Conservation (phyloP, 108 stramenopile species). For the Cyclotella atomus region DNA sequence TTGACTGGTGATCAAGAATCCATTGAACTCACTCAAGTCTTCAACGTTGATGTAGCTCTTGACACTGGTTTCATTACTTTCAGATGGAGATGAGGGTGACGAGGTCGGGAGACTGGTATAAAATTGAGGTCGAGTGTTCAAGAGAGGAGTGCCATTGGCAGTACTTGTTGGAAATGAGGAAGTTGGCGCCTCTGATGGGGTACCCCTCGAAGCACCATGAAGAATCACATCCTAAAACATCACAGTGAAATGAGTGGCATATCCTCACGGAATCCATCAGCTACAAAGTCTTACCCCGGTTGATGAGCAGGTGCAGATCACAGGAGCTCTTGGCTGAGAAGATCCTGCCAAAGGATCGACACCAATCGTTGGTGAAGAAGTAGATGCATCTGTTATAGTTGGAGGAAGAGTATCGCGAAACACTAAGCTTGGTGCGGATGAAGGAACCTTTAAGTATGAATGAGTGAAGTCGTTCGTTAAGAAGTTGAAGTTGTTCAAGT, state of each 20-base stretch:
- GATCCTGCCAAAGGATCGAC: not conserved
- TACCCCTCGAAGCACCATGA: not conserved
- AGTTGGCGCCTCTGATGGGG: not conserved
- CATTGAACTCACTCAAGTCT: not conserved
- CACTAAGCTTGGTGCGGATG: not conserved
- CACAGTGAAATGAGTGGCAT: not conserved
- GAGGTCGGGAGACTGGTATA: conserved; percentile 6
- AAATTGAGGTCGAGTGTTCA: not conserved
- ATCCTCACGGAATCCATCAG: not conserved
- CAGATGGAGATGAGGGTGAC: not conserved
- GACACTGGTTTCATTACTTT: not conserved
- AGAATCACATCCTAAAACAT: not conserved
- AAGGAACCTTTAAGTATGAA: not conserved
- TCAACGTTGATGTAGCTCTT: not conserved
- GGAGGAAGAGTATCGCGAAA: conserved; percentile 3
- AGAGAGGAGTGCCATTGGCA: not conserved
- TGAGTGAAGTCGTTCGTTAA: not conserved
- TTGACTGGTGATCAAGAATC: not conserved
- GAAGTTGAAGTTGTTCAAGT: not conserved
- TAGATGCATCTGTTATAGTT: not conserved
- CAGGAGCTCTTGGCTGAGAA: not conserved
- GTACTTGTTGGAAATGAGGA: not conserved
- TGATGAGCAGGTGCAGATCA: not conserved
- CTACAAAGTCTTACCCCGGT: not conserved
- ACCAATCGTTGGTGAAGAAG: not conserved